These are phyloP conservation scores for Polygonum maritimum DNA, from an alignment of 148 eudicot species.

Conservation along the genomic window DNA sequence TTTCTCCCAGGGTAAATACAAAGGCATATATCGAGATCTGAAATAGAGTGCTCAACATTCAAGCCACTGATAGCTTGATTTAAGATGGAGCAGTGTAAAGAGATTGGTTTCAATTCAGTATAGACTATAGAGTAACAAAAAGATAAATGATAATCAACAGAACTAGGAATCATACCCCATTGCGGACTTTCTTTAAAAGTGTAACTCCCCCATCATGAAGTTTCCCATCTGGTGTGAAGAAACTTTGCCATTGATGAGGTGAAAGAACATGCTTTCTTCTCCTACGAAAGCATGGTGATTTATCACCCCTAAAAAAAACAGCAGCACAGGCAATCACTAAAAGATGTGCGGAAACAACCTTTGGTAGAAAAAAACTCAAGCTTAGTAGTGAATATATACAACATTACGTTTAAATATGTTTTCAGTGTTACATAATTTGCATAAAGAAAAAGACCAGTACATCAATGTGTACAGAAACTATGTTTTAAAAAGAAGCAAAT, in stretches of 20 bases:
- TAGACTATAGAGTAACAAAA: not conserved
- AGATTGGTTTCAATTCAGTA: not conserved
- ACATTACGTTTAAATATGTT: not conserved
- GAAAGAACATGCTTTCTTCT: conserved; percentile 44
- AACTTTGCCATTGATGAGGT: conserved; percentile 45
- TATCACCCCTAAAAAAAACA: conserved; percentile 32
- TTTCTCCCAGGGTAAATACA: not conserved
- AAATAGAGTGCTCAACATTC: not conserved
- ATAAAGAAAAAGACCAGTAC: not conserved
- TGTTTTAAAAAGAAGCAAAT: not conserved
- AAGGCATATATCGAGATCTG: not conserved
- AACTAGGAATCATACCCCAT: conserved; percentile 38
- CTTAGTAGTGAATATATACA: not conserved
- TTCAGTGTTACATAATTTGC: not conserved
- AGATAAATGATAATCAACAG: not conserved
- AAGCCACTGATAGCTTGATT: not conserved
- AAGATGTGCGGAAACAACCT: not conserved
- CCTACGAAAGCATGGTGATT: conserved; percentile 55
- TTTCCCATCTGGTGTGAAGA: conserved; percentile 45
- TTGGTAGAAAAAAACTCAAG: not conserved
- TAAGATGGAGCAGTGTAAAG: not conserved
- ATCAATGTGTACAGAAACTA: not conserved
- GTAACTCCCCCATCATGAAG: conserved; percentile 46
- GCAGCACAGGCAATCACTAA: not conserved
- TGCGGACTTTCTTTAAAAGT: conserved; percentile 56